phyloP scores from a whole-genome alignment of 176 grass and related monocot genomes.

The Musa itinerans region DNA sequence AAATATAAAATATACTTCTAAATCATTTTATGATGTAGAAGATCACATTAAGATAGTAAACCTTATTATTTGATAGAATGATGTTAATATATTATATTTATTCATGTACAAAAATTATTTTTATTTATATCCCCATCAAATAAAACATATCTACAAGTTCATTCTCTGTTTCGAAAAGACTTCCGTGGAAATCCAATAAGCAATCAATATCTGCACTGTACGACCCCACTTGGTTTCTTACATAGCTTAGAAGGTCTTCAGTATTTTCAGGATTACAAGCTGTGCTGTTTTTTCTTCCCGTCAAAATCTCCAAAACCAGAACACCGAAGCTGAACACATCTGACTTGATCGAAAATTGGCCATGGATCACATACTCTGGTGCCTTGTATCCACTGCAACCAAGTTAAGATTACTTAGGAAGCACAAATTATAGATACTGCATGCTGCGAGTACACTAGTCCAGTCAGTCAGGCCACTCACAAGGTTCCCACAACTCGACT shows the following conservation, averaged over 20 bases:
- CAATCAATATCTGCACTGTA: no score
- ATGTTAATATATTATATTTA: no score
- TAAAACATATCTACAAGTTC: no score
- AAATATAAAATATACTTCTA: no score
- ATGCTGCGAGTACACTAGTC: background rate
- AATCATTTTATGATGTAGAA: no score
- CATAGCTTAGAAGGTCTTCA: conserved; percentile 43
- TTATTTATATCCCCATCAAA: no score
- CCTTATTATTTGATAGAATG: no score
- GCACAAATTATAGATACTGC: background rate
- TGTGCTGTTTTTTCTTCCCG: conserved; percentile 31
- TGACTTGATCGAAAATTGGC: conserved; percentile 47
- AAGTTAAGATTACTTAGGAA: background rate
- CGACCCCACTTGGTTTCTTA: conserved; percentile 8
- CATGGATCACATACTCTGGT: conserved; percentile 48
- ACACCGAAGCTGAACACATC: conserved; percentile 52
- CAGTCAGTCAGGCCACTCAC: background rate
- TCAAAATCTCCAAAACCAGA: conserved; percentile 50
- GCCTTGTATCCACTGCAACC: conserved; percentile 45
- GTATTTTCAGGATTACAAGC: conserved; percentile 32
- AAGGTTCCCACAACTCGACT: conserved; percentile 30
- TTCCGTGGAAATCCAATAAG: no score
- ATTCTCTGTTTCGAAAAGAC: no score
- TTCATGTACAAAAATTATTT: no score
- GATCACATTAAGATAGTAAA: no score